Evolutionary conservation across 345 rosid genomes (phyloP), one percentile per base, ranked within the genome.

Genomic region (Erodium maritimum): DNA sequence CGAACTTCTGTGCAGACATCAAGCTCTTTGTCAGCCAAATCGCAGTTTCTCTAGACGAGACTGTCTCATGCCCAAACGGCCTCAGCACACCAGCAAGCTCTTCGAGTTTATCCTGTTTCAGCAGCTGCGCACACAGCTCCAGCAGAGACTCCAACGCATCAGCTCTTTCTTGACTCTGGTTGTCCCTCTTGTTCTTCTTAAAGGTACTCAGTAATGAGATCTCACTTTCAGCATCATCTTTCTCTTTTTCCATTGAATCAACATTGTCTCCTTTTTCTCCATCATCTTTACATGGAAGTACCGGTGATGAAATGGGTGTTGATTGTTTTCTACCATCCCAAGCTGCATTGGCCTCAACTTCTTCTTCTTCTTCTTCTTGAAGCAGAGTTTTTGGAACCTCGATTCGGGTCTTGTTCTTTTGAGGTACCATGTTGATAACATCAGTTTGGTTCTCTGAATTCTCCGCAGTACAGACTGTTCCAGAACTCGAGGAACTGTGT

Each of bases 11-110:
- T n/a, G 79, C 77, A 63, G 97, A 75, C 80, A 93, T 68, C 59
- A 93, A 95, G 74, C 88, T 83, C 73, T 83, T 89, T 19, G 96
- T 88, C 64, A 93, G 77, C 96, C 91, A 93, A 60, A 93, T 93
- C 21, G 99, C 99, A n/a, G 99, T 93, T 71, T 93, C 99, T 64
- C 96, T 87, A 0, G 99, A 91, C 4, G 99, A 93, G 7, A 87
- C 95, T 11, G 72, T 71, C 64, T 93, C 99, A 66, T 85, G 95
- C 3, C 97, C 97, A 48, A 93, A 93, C 25, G 99, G 99, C 62
- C 80, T 80, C 33, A 89, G 84, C 68, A 93, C 85, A 54, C 97
- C 95, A 16, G 94, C 66, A 54, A 93, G 96, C 64, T 93, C 99
- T 14, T 89, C 88, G 16, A 78, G 68, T 62, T 89, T 89, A 51